Percentiles rank a stretch among this genome's conserved stretches.
These are phyloP conservation scores for Salvia splendens DNA, from an alignment of 257 asterid species.

Conservation along the genomic window DNA sequence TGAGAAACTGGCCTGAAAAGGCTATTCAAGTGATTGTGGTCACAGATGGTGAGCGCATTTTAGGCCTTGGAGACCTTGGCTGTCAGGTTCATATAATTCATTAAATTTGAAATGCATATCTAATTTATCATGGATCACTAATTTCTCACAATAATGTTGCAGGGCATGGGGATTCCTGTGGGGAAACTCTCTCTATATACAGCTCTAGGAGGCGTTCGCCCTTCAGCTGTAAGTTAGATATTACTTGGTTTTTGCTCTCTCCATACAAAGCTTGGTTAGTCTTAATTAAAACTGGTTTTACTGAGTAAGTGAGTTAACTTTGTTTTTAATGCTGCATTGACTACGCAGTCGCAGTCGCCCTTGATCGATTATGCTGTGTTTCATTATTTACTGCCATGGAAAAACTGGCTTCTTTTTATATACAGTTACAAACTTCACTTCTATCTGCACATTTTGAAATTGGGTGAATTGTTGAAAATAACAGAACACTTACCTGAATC, in stretches of 20 bases:
- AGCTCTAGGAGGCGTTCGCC: conserved; percentile 97
- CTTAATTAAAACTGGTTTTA: neutral
- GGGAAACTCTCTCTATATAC: conserved; percentile 93
- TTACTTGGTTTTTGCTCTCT: conserved; percentile 11
- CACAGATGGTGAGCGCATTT: conserved; percentile 93
- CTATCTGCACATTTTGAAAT: neutral
- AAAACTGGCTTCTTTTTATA: too few relatives aligned
- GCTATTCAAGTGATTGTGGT: conserved; percentile 90
- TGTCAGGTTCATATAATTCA: conserved; percentile 65
- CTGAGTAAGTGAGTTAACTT: neutral
- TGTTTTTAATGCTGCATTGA: neutral
- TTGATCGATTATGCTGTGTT: neutral
- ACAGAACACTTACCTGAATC: too few relatives aligned
- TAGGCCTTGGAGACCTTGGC: conserved; percentile 98
- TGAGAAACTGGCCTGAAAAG: conserved; percentile 94
- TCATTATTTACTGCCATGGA: too few relatives aligned
- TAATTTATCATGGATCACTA: conserved; percentile 13
- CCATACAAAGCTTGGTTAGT: neutral
- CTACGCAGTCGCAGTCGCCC: neutral
- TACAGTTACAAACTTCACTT: neutral
- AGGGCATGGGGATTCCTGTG: conserved; percentile 99
- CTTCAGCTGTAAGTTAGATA: conserved; percentile 74
- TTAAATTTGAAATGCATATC: neutral
- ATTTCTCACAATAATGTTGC: conserved; percentile 30
- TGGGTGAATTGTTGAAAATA: too few relatives aligned